phyloP scores from a whole-genome alignment of 1,139 yeast genomes.

The Zygosaccharomyces sapae region DNA sequence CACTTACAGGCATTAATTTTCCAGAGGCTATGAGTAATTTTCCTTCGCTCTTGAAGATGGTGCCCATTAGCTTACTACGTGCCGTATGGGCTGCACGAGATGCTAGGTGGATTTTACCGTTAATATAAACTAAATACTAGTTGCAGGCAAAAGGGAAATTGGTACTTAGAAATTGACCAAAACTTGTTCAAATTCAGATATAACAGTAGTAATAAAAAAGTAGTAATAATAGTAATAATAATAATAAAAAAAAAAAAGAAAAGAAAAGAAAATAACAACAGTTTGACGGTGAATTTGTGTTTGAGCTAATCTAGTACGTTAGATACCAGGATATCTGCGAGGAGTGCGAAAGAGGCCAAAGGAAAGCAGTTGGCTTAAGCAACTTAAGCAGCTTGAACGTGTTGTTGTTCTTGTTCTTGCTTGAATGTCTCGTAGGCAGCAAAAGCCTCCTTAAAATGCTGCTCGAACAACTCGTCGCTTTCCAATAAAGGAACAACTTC shows the following conservation, averaged over 20 bases:
- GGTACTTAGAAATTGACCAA: slow-evolving; percentile 2
- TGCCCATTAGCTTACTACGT: no score
- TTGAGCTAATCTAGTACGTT: slow-evolving; percentile 2
- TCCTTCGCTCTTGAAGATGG: no score
- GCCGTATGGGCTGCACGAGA: background rate
- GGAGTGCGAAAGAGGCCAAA: background rate
- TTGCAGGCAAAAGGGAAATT: background rate
- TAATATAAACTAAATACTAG: slow-evolving; percentile 6
- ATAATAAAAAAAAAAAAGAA: no score
- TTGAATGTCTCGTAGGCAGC: slow-evolving; percentile 88
- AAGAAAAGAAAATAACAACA: no score
- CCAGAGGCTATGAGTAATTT: no score
- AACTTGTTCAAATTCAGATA: slow-evolving; percentile 4
- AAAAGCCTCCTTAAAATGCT: slow-evolving; percentile 92
- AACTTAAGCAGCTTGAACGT: slow-evolving; percentile 5
- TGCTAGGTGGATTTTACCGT: slow-evolving; percentile 3
- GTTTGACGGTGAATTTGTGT: background rate
- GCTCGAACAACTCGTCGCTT: slow-evolving; percentile 84
- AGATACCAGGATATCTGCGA: background rate
- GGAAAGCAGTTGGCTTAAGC: background rate
- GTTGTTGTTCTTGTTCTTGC: slow-evolving; percentile 37
- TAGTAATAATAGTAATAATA: no score
- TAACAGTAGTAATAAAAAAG: no score
- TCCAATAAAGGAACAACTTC: slow-evolving; percentile 86
- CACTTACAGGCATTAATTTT: no score